Evolutionary conservation across 345 rosid species (phyloP), one percentile per base, ranked within the genome.

Genomic region (Lepidium didymum): DNA sequence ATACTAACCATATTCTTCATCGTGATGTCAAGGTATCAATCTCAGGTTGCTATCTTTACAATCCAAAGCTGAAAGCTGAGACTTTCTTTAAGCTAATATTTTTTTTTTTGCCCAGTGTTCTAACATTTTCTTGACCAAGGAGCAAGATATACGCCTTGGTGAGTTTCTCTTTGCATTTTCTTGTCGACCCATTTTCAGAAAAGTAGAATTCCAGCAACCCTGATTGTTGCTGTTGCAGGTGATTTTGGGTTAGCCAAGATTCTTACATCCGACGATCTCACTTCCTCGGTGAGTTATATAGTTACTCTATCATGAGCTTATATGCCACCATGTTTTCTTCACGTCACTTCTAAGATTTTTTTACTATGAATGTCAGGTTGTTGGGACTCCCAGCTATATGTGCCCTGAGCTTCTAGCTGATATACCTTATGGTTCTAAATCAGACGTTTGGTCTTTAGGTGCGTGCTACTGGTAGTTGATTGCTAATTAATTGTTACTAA

Each of bases 351-450:
- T 37, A 49, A 54, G 68, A 46, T 18, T 16, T 16, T 34, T 47
- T 19, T 62, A n/a, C 35, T 63, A 34, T 77, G 42, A 33, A 52
- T 54, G 82, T 57, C 75, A 91, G 97, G 97, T 91, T 18, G 96
- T 91, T 67, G 97, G 97, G 64, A 91, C 97, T 66, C 97, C 97
- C 5, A 91, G 97, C 80, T 91, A 91, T 73, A 91, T 91, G 97
- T 91, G 97, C 74, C 97, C 97, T 5, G 97, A 91, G 83, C 96
- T 91, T 72, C 91, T 91, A 61, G 93, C 97, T 76, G 97, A 91
- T 77, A 91, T 91, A 75, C 97, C 97, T 14, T 91, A 91, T 36
- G 97, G 97, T 67, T 80, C 93, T 44, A 91, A 91, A 72, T 88
- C 97, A 3, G 97, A 91, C 63, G 83, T 91, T 50, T 91, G 97